These are phyloP conservation scores for Echinosophora koreensis DNA, from an alignment of 306 rosid genomes.

Conservation along the genomic window DNA sequence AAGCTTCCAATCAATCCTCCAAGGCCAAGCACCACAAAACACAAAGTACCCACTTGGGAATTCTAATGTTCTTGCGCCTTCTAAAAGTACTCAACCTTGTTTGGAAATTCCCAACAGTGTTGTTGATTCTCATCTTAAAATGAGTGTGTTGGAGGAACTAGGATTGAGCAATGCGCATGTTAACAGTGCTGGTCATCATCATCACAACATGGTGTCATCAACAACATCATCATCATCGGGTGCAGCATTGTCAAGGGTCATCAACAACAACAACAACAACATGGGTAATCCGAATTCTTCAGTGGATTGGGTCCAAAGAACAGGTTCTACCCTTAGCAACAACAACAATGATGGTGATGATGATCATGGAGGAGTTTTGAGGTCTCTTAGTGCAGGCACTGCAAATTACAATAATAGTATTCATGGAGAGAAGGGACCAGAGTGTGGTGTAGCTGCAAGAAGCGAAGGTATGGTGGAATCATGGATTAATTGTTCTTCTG, in stretches of 20 bases:
- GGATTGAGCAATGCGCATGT: slow-evolving; percentile 58
- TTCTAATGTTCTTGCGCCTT: slow-evolving; percentile 6
- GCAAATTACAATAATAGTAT: slow-evolving; percentile 39
- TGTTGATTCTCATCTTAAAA: slow-evolving; percentile 45
- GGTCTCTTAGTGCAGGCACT: slow-evolving; percentile 58
- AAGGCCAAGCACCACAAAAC: slow-evolving; percentile 37
- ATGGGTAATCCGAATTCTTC: slow-evolving; percentile 27
- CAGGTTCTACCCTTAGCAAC: background rate
- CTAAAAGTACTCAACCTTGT: slow-evolving; percentile 46
- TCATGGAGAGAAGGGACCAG: slow-evolving; percentile 63
- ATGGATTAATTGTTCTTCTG: slow-evolving; percentile 95
- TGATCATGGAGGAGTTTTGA: slow-evolving; percentile 41
- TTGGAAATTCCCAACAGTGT: slow-evolving; percentile 46
- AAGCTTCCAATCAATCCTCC: slow-evolving; percentile 65
- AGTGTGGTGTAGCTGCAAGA: slow-evolving; percentile 56
- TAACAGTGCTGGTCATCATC: slow-evolving; percentile 43
- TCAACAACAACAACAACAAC: slow-evolving; percentile 38
- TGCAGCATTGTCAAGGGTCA: slow-evolving; percentile 41
- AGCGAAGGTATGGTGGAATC: slow-evolving; percentile 94
- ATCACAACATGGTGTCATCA: slow-evolving; percentile 54
- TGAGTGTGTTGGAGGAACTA: slow-evolving; percentile 62
- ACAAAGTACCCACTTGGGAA: slow-evolving; percentile 48
- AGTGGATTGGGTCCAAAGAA: slow-evolving; percentile 52
- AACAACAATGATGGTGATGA: slow-evolving; percentile 41
- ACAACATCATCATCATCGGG: slow-evolving; percentile 40